Base-by-base conservation (phyloP, 106 monocot genomes). In the Apostasia ramifera region DNA sequence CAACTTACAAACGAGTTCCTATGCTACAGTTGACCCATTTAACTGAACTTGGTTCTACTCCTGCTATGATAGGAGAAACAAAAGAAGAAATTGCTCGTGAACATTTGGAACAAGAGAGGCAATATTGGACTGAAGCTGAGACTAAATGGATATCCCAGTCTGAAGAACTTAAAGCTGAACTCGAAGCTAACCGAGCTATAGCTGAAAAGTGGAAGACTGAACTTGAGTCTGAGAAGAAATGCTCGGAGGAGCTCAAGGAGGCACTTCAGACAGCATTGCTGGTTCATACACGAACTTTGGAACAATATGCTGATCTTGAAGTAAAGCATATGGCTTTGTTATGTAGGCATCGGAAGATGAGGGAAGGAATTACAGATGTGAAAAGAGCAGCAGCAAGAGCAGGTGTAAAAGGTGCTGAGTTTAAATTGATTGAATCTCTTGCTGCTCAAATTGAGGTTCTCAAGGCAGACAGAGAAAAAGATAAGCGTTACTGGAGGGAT, bases 231-330 rank as follows among this genome's bases (percentile, higher is more conserved):
- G 98, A 99, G 79, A 90, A 77, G 73, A 83, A 77, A 80, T 99
- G 93, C 76, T 66, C 79, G 13, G 90, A 81, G 53, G 98, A 99
- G 80, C 59, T 99, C 47, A 99, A 90, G 71, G 98, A 99, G 62
- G 98, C 98, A 47, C 43, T 99, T 61, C 85, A 90, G 53, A 90
- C 78, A 62, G 98, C 98, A 48, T 88, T 99, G 81, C 74, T 87
- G 42, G 91, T 85, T 3, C 93, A 90, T 83, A 88, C 90, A 10
- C 74, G 93, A 60, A 93, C 88, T 76, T 74, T 99, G 56, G 98
- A 99, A 49, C 93, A 90, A 59, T 93, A 93, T 79, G 90, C 98
- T 40, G 98, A 99, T 49, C 87, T 99, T 67, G 80, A 99, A 59
- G 98, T 93, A 72, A 99, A 88, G 55, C 93, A 99, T 74, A 90